phyloP scores from a whole-genome alignment of 495 filamentous ascomycete genomes.

The Pseudevernia furfuracea region DNA sequence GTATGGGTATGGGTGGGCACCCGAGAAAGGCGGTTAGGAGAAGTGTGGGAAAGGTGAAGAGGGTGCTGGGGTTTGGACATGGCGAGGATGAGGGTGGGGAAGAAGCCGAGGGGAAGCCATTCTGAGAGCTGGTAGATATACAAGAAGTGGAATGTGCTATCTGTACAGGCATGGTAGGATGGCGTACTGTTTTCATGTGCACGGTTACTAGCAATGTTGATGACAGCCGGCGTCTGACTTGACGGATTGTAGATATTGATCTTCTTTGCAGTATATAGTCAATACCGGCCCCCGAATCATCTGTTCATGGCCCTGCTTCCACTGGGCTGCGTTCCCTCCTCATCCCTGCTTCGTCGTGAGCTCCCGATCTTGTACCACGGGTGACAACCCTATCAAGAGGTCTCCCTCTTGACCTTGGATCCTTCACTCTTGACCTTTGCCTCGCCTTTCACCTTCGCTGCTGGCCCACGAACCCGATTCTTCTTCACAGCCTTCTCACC shows the following conservation, averaged over 20 bases:
- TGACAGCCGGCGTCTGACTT: not conserved
- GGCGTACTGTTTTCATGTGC: not conserved
- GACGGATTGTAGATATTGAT: not conserved
- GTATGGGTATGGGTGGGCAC: conserved; percentile 3
- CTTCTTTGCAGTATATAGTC: not conserved
- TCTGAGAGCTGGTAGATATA: not conserved
- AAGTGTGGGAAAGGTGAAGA: conserved; percentile 21
- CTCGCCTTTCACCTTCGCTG: not conserved
- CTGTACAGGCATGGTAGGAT: not conserved
- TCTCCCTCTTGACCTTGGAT: not conserved
- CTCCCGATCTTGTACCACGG: not conserved
- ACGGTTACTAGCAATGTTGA: not conserved
- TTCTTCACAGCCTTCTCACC: not conserved
- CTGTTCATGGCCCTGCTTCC: not conserved
- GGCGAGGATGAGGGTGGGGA: conserved; percentile 8
- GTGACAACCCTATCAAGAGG: not conserved
- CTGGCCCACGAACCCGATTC: not conserved
- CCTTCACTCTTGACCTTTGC: not conserved
- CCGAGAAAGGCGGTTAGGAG: conserved; percentile 18
- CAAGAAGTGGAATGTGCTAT: not conserved
- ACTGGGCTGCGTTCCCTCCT: not conserved
- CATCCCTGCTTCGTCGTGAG: not conserved
- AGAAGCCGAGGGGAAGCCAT: conserved; percentile 5
- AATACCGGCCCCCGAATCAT: not conserved
- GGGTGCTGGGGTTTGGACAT: conserved; percentile 15